Conservation (phyloP, 2,329 filamentous ascomycete genomes). For the Rhinocladiella mackenziei region DNA sequence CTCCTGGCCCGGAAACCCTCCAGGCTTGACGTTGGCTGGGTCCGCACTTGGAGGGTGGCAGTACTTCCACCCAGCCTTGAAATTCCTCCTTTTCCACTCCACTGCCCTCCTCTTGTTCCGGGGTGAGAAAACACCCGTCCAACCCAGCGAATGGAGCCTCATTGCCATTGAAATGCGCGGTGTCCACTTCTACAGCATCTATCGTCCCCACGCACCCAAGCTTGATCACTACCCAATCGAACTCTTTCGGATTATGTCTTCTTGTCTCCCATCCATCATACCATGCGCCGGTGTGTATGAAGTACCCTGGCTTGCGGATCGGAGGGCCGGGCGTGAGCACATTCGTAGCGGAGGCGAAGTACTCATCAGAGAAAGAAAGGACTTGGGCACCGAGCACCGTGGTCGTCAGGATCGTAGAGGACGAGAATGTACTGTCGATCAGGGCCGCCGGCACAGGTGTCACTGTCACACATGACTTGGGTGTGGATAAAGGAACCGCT, state of each 20-base stretch:
- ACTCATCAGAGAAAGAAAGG: conserved; percentile 57
- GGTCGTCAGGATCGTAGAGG: conserved; percentile 48
- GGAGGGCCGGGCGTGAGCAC: conserved; percentile 55
- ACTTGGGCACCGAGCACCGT: conserved; percentile 50
- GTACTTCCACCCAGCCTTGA: conserved; percentile 38
- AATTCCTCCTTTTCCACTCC: conserved; percentile 33
- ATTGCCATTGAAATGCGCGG: conserved; percentile 45
- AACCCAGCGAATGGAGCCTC: conserved; percentile 43
- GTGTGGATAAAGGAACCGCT: conserved; percentile 2
- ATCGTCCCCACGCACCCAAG: conserved; percentile 39
- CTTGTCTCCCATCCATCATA: conserved; percentile 64
- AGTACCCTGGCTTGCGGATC: conserved; percentile 55
- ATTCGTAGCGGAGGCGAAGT: conserved; percentile 57
- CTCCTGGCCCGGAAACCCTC: conserved; percentile 31
- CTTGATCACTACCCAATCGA: conserved; percentile 58
- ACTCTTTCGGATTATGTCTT: conserved; percentile 55
- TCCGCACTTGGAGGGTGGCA: conserved; percentile 39
- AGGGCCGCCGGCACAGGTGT: conserved; percentile 42
- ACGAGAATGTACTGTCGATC: conserved; percentile 54
- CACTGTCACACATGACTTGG: conserved; percentile 18
- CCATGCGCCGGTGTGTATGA: conserved; percentile 59
- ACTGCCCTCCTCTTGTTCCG: conserved; percentile 32
- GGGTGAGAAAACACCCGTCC: conserved; percentile 34
- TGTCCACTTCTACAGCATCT: conserved; percentile 44
- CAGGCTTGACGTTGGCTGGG: conserved; percentile 43